Percentiles rank a stretch among this genome's conserved stretches.
These are phyloP conservation scores for Ceratorhiza oryzae-sativae DNA, from an alignment of 1,284 basidiomycete species.

Conservation along the genomic window DNA sequence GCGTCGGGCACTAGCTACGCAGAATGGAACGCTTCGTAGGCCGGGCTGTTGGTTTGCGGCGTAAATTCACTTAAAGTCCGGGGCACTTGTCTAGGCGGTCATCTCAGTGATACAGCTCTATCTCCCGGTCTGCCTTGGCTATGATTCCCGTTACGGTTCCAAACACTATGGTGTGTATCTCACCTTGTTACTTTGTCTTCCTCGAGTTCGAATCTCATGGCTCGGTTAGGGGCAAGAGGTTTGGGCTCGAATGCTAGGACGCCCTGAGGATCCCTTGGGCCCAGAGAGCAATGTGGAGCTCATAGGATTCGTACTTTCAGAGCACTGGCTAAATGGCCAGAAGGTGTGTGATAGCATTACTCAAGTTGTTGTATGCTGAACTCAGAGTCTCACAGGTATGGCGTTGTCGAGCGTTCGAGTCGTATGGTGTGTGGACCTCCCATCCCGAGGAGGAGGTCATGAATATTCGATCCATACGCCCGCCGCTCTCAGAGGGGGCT, in stretches of 20 bases:
- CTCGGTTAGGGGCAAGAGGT: constrained; percentile 22
- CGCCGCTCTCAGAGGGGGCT: constrained; percentile 13
- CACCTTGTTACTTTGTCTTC: background rate
- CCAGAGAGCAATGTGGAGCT: constrained; percentile 32
- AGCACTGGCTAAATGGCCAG: constrained; percentile 18
- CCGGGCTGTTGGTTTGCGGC: background rate
- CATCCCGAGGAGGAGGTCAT: constrained; percentile 30
- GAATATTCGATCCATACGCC: constrained; percentile 17
- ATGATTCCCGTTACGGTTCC: constrained; percentile 27
- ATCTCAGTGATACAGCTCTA: background rate
- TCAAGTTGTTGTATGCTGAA: no score
- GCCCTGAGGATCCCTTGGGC: constrained; percentile 12
- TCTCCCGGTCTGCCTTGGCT: background rate
- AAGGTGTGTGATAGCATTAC: background rate
- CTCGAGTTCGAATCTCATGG: background rate
- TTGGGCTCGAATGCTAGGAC: constrained; percentile 35
- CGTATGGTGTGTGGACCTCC: constrained; percentile 28
- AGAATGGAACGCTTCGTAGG: background rate
- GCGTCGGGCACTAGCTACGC: constrained; percentile 7
- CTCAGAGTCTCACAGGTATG: constrained; percentile 2
- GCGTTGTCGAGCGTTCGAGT: constrained; percentile 32
- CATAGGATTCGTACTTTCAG: constrained; percentile 20
- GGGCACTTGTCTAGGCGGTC: background rate
- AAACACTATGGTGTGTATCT: background rate
- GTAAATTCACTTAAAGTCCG: background rate